Conservation (phyloP, 257 asterid species). For the Gentiana dahurica region DNA sequence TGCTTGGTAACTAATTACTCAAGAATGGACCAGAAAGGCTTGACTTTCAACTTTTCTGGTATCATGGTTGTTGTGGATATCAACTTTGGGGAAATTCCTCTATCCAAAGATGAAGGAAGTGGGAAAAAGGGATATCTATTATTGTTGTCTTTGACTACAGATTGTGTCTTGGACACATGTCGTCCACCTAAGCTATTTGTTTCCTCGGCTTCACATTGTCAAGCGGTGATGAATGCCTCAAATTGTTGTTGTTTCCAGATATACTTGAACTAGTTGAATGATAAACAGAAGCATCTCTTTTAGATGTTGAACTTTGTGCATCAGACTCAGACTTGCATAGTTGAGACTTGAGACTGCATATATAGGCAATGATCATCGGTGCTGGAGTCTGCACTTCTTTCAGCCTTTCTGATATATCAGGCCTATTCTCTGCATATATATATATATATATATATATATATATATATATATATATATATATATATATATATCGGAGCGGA, state of each 20-base stretch:
- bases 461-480: too few relatives aligned
- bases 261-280: constrained; percentile 23
- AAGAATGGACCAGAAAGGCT: constrained; percentile 83
- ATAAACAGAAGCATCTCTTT: constrained; percentile 27
- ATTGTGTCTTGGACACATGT: constrained; percentile 29
- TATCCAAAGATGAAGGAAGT: constrained; percentile 59
- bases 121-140: constrained; percentile 47
- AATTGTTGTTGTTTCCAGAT: constrained; percentile 34
- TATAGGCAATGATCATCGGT: constrained; percentile 36
- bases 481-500: constrained; percentile 62
- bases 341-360: constrained; percentile 85
- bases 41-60: constrained; percentile 37
- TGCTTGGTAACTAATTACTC: constrained; percentile 58
- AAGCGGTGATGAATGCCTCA: constrained; percentile 84
- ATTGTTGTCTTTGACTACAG: constrained; percentile 33
- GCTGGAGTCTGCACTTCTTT: constrained; percentile 40
- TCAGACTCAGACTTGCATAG: constrained; percentile 52
- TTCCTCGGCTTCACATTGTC: constrained; percentile 52
- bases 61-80: constrained; percentile 40
- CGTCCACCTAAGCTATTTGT: constrained; percentile 21
- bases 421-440: constrained; percentile 39
- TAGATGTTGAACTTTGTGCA: constrained; percentile 49
- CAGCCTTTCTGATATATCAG: constrained; percentile 50
- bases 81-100: constrained; percentile 41
- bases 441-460: too few relatives aligned